phyloP scores from a whole-genome alignment of 1,284 basidiomycete species.

The Cutaneotrichosporon sp. region DNA sequence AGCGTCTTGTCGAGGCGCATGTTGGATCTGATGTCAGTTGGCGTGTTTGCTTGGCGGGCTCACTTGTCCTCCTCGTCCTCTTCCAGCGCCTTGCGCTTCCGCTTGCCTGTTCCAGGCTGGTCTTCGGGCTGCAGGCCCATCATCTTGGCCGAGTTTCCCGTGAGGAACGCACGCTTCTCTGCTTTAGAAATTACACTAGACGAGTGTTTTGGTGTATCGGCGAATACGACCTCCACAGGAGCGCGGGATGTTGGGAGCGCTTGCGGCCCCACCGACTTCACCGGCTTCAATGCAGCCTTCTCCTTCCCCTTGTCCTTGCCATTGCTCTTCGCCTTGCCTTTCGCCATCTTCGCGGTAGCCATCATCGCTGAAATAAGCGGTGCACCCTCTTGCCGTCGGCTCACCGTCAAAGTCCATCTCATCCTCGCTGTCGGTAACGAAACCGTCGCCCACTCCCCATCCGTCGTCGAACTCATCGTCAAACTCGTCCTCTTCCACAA shows the following conservation, averaged over 20 bases:
- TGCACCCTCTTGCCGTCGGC: background rate
- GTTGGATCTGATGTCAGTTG: constrained; percentile 33
- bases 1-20: constrained; percentile 46
- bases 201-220: constrained; percentile 9
- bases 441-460: constrained; percentile 38
- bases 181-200: constrained; percentile 26
- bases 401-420: constrained; percentile 19
- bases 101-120: constrained; percentile 22
- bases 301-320: constrained; percentile 1
- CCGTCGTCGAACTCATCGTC: constrained; percentile 42
- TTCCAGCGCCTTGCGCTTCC: constrained; percentile 20
- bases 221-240: constrained; percentile 41
- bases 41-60: background rate
- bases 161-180: constrained; percentile 44
- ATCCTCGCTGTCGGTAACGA: constrained; percentile 41
- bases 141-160: constrained; percentile 46
- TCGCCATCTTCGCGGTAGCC: constrained; percentile 3
- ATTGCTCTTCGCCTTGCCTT: constrained; percentile 4
- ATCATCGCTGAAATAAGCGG: constrained; percentile 3
- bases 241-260: background rate
- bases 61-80: constrained; percentile 38
- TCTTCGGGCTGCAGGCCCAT: constrained; percentile 37
- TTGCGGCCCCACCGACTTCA: too few relatives aligned
- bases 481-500: constrained; percentile 24
- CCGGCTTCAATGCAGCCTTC: background rate